Evolutionary conservation across 345 rosid genomes (phyloP).

Genomic region (Hibiscus mutabilis): DNA sequence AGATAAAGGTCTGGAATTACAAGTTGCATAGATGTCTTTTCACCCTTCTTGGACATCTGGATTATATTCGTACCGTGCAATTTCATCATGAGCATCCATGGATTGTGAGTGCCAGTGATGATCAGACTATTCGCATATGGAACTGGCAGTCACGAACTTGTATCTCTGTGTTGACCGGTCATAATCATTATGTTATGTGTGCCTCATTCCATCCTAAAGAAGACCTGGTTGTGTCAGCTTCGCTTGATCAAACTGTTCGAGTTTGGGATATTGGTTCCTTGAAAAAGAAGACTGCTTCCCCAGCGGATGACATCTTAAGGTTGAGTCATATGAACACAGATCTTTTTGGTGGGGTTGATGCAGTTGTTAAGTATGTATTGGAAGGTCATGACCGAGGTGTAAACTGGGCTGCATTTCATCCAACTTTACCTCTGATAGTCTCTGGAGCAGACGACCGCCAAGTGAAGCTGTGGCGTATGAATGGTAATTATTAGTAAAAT

Average conservation of each 20-base stretch:
- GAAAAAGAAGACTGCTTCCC: constrained; percentile 83
- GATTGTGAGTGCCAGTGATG: constrained; percentile 99
- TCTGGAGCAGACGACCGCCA: constrained; percentile 99
- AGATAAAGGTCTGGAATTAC: constrained; percentile 97
- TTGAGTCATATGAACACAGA: constrained; percentile 90
- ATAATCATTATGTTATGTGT: constrained; percentile 98
- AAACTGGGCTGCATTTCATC: constrained; percentile 98
- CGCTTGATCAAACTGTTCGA: constrained; percentile 93
- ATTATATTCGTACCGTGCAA: constrained; percentile 93
- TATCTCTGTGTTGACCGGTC: constrained; percentile 90
- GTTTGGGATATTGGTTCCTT: constrained; percentile 96
- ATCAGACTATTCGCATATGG: constrained; percentile 97
- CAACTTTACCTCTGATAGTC: constrained; percentile 86
- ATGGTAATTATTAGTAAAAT: constrained; percentile 37
- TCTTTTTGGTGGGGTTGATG: constrained; percentile 92
- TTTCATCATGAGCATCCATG: constrained; percentile 96
- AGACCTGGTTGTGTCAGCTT: constrained; percentile 96
- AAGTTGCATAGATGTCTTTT: constrained; percentile 85
- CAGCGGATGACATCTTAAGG: constrained; percentile 83
- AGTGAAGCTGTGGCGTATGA: constrained; percentile 98
- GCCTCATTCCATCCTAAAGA: constrained; percentile 96
- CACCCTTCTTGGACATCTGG: constrained; percentile 94
- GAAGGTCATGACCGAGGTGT: constrained; percentile 99
- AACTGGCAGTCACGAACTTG: constrained; percentile 99
- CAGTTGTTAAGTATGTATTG: constrained; percentile 87